Conservation (phyloP, 768 basidiomycete genomes). For the Tylopilus sp. region DNA sequence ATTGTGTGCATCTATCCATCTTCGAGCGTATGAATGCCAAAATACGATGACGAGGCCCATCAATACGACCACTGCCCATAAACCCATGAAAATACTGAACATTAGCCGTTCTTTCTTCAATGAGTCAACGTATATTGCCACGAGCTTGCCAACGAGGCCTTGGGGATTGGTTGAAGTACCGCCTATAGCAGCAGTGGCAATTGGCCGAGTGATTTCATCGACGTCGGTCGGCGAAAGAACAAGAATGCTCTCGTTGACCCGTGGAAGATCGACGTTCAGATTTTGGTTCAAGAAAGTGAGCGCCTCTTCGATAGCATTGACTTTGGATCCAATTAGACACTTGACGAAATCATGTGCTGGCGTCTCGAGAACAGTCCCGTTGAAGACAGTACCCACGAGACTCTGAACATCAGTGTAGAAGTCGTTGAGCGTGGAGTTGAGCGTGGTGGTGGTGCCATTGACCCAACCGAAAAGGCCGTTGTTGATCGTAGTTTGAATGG, state of each 20-base stretch:
- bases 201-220: conserved; percentile 73
- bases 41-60: conserved; percentile 70
- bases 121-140: conserved; percentile 66
- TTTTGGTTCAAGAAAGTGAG: conserved; percentile 91
- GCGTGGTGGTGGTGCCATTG: conserved; percentile 79
- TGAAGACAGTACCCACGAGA: conserved; percentile 75
- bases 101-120: conserved; percentile 81
- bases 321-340: conserved; percentile 91
- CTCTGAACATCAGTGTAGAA: conserved; percentile 88
- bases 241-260: conserved; percentile 70
- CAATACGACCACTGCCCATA: conserved; percentile 82
- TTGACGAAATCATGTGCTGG: conserved; percentile 85
- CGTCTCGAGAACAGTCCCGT: conserved; percentile 74
- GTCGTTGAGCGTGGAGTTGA: conserved; percentile 81
- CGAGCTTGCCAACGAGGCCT: conserved; percentile 69
- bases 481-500: conserved; percentile 75
- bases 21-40: conserved; percentile 65
- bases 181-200: conserved; percentile 79
- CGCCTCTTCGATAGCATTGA: conserved; percentile 80
- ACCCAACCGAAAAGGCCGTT: conserved; percentile 94
- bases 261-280: conserved; percentile 75
- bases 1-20: conserved; percentile 43
- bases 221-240: conserved; percentile 70
- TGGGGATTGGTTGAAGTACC: conserved; percentile 46
- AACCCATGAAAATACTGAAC: conserved; percentile 75